Evolutionary conservation across 179 eudicot genomes (phyloP).

Genomic region (Nepenthes alata): DNA sequence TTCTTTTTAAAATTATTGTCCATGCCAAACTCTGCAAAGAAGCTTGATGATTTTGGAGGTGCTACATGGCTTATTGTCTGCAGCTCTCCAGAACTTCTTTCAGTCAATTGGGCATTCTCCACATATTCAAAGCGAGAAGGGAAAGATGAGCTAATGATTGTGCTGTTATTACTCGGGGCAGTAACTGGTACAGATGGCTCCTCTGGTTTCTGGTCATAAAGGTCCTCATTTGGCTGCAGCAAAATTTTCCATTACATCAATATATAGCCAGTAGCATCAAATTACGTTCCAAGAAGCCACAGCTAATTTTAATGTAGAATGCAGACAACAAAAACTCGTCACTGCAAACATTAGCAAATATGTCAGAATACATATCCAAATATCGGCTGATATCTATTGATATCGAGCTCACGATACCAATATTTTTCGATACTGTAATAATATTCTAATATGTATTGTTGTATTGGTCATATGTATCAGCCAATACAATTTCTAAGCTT

Average conservation of each 20-base stretch:
- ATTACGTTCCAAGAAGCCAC: no score
- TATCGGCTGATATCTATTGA: no score
- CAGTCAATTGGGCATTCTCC: constrained; percentile 44
- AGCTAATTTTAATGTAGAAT: no score
- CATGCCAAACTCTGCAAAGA: constrained; percentile 93
- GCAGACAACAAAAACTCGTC: no score
- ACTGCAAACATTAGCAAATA: no score
- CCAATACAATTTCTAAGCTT: no score
- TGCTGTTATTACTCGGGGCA: constrained; percentile 31
- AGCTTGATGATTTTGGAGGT: constrained; percentile 68
- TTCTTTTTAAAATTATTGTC: constrained; percentile 63
- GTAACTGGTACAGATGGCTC: constrained; percentile 61
- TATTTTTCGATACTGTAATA: no score
- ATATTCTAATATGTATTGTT: no score
- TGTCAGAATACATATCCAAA: no score
- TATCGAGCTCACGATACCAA: no score
- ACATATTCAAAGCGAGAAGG: constrained; percentile 79
- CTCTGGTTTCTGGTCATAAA: constrained; percentile 95
- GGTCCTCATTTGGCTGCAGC: constrained; percentile 76
- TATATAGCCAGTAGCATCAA: no score
- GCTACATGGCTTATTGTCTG: constrained; percentile 59
- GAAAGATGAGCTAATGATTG: constrained; percentile 43
- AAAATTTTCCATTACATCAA: neutral
- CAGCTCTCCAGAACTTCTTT: constrained; percentile 41
- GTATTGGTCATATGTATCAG: no score